Evolutionary conservation across 2,329 filamentous ascomycete genomes (phyloP).

Genomic region (Colletotrichum coccodes): DNA sequence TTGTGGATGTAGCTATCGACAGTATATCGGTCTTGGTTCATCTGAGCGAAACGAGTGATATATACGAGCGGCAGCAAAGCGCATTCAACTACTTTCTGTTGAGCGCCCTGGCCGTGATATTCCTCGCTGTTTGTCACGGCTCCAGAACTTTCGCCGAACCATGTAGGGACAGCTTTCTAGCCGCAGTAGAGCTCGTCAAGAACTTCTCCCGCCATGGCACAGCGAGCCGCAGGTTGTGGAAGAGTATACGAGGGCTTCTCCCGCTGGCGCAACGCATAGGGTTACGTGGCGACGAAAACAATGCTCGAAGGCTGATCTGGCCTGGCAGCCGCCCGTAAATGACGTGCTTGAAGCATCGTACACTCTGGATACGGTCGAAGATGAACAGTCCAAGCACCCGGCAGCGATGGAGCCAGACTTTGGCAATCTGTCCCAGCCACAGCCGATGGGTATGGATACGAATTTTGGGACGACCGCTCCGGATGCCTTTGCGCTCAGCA

Average conservation of each 20-base stretch:
- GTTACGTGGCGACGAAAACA: conserved; percentile 24
- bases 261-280: conserved; percentile 42
- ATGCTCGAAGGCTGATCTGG: neutral
- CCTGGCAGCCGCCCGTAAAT: neutral
- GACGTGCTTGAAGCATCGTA: neutral
- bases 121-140: conserved; percentile 56
- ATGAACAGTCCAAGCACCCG: accelerated
- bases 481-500: conserved; percentile 45
- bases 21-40: conserved; percentile 48
- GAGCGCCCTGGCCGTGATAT: conserved; percentile 49
- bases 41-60: conserved; percentile 46
- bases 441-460: neutral
- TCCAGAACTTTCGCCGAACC: conserved; percentile 51
- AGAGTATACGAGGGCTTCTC: conserved; percentile 45
- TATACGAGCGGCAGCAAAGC: conserved; percentile 50
- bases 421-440: neutral
- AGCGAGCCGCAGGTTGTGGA: conserved; percentile 47
- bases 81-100: conserved; percentile 54
- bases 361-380: conserved; percentile 2
- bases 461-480: conserved; percentile 36
- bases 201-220: conserved; percentile 44
- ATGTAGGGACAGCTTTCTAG: conserved; percentile 44
- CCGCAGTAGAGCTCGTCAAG: conserved; percentile 44
- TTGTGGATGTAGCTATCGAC: conserved; percentile 48
- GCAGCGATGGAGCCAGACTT: neutral